These are phyloP conservation scores for Boletus tylopilopsis DNA, from an alignment of 768 basidiomycete genomes.

Conservation along the genomic window DNA sequence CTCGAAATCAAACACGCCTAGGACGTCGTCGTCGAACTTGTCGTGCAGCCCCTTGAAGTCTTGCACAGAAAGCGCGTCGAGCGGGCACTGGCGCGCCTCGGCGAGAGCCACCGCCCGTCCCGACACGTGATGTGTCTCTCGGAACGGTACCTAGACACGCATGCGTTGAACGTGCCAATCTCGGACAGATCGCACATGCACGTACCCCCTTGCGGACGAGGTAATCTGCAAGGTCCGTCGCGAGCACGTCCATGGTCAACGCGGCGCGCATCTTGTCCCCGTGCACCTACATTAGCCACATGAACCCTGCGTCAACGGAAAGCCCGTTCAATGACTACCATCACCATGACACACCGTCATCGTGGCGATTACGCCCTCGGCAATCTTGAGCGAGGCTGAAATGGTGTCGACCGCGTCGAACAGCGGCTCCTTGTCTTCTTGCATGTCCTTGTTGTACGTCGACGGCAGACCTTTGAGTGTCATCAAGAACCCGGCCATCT, in stretches of 20 bases:
- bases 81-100: slow-evolving; percentile 73
- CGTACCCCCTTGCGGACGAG: slow-evolving; percentile 96
- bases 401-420: slow-evolving; percentile 93
- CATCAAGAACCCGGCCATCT: slow-evolving; percentile 99
- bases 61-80: slow-evolving; percentile 74
- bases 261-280: slow-evolving; percentile 86
- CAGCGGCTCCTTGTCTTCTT: slow-evolving; percentile 97
- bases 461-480: slow-evolving; percentile 96
- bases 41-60: slow-evolving; percentile 76
- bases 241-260: slow-evolving; percentile 95
- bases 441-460: slow-evolving; percentile 99
- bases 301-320: too few species aligned
- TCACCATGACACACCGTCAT: slow-evolving; percentile 56
- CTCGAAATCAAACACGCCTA: slow-evolving; percentile 90
- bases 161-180: too few species aligned
- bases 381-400: slow-evolving; percentile 83
- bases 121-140: slow-evolving; percentile 97
- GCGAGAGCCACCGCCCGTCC: slow-evolving; percentile 95
- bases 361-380: slow-evolving; percentile 92
- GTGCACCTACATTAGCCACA: slow-evolving; percentile 74
- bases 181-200: slow-evolving; percentile 17
- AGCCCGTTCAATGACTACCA: neutral
- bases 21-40: slow-evolving; percentile 80
- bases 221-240: slow-evolving; percentile 98
- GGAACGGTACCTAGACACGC: slow-evolving; percentile 82